Evolutionary conservation across 2,329 filamentous ascomycete species (phyloP).

Genomic region (Scedosporium minutisporum): DNA sequence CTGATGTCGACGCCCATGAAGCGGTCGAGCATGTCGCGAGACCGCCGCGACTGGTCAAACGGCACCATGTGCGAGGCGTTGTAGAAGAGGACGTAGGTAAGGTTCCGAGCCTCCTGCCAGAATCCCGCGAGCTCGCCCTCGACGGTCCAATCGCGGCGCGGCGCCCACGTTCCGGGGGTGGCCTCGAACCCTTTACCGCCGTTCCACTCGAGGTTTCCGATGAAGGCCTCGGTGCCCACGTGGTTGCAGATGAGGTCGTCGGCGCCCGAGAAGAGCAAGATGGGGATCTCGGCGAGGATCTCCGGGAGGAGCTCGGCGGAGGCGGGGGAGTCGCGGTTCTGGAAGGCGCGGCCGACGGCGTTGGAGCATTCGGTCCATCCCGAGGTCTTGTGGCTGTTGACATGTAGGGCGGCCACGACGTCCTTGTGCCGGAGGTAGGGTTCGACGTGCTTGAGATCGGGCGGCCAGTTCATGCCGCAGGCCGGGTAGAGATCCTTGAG

Average conservation of each 20-base stretch:
- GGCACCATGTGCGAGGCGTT: conserved; percentile 98
- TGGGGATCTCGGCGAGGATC: conserved; percentile 64
- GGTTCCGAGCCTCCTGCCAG: conserved; percentile 88
- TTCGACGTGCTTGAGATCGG: conserved; percentile 66
- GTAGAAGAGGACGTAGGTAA: conserved; percentile 92
- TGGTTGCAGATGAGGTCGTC: conserved; percentile 97
- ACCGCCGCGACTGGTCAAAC: conserved; percentile 79
- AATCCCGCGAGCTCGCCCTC: conserved; percentile 81
- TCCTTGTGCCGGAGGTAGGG: conserved; percentile 80
- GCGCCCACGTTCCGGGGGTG: conserved; percentile 78
- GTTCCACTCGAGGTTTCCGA: conserved; percentile 85
- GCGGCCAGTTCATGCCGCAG: conserved; percentile 97
- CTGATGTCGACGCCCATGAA: conserved; percentile 91
- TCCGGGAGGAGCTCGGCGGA: conserved; percentile 67
- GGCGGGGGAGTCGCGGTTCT: conserved; percentile 59
- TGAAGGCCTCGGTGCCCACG: conserved; percentile 82
- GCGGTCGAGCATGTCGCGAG: conserved; percentile 91
- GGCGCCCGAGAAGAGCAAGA: conserved; percentile 85
- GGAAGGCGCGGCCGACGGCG: conserved; percentile 64
- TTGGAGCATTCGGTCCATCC: conserved; percentile 91
- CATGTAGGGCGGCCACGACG: conserved; percentile 70
- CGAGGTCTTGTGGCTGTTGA: conserved; percentile 69
- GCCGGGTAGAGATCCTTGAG: conserved; percentile 69
- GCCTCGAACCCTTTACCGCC: conserved; percentile 85
- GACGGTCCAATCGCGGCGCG: conserved; percentile 89